Conservation (phyloP, 2,329 filamentous ascomycete genomes). For the Chaetomium sp. region DNA sequence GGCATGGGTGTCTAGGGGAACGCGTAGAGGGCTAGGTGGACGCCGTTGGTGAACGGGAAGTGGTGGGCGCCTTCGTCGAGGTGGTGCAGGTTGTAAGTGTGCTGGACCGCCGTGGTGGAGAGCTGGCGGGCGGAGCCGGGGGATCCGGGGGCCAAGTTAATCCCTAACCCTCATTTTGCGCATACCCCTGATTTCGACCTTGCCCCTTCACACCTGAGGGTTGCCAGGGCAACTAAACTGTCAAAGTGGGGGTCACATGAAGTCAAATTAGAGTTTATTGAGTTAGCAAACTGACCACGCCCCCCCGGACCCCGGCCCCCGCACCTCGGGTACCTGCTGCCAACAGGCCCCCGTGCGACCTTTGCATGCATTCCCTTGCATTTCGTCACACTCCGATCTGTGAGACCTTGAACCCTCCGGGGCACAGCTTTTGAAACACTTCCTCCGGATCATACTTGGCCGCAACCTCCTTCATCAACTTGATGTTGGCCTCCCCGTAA, state of each 20-base stretch:
- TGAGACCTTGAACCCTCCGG: constrained; percentile 11
- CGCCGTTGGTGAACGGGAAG: constrained; percentile 54
- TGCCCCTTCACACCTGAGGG: no score
- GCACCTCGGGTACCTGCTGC: background rate
- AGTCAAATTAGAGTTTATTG: background rate
- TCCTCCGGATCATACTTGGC: constrained; percentile 35
- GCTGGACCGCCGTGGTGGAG: constrained; percentile 43
- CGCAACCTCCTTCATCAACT: constrained; percentile 31
- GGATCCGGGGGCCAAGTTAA: constrained; percentile 23
- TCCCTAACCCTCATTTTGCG: background rate
- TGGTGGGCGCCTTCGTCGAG: constrained; percentile 54
- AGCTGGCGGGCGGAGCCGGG: constrained; percentile 42
- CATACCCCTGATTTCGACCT: no score
- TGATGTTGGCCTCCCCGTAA: constrained; percentile 37
- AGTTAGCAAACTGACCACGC: background rate
- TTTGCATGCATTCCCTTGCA: background rate
- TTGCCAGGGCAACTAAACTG: background rate
- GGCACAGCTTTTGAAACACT: constrained; percentile 36
- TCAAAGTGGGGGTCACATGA: background rate
- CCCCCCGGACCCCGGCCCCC: no score
- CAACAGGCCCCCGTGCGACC: background rate
- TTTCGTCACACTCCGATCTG: background rate
- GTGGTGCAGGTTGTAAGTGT: constrained; percentile 42
- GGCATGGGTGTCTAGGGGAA: constrained; percentile 55
- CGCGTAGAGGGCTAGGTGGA: constrained; percentile 52